Evolutionary conservation across 352 stramenopile genomes (phyloP), one percentile per base, ranked within the genome.

Genomic region (Aphanomyces euteiches): DNA sequence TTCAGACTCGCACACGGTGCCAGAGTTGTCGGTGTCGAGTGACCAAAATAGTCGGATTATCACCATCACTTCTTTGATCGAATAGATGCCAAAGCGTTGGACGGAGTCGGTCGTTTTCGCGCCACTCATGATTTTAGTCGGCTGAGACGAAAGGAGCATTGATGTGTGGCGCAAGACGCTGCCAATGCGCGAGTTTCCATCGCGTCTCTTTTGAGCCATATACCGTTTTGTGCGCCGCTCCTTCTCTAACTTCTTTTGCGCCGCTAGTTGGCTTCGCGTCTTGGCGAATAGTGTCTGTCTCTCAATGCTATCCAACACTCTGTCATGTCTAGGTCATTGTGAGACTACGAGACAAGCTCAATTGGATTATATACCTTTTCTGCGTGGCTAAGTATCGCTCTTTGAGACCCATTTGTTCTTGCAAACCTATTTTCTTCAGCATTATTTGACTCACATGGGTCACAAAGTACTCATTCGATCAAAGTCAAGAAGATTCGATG

Each of bases 31-130:
- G n/a, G 79, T 74, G 56, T 91, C 82, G 77, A 91, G 89, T 43
- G 74, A 80, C 79, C 79, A 87, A 65, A 91, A 91, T 4, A 91
- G 75, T 0, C 84, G 82, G 36, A 91, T 86, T 5, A 91, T 76
- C 4, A 83, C 85, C 84, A 91, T 91, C 38, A 89, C 82, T 58
- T 91, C 84, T 12, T 79, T 76, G 19, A 88, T 81, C 8, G 74
- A 76, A 73, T 91, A 91, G 50, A 87, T 88, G 2, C 84, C 84
- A 71, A 91, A 91, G 7, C 79, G 74, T 19, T 74, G 72, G 47
- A 67, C 78, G 66, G 77, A 82, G 41, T 37, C 41, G 59, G 8
- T 38, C 40, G 17, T 50, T 36, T 17, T 39, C 38, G 41, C 59
- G 7, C 7, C 34, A 45, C 43, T 54, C 13, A 48, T 47, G 10